Evolutionary conservation across 352 stramenopile genomes (phyloP).

Genomic region (Globisporangium abappressorium): DNA sequence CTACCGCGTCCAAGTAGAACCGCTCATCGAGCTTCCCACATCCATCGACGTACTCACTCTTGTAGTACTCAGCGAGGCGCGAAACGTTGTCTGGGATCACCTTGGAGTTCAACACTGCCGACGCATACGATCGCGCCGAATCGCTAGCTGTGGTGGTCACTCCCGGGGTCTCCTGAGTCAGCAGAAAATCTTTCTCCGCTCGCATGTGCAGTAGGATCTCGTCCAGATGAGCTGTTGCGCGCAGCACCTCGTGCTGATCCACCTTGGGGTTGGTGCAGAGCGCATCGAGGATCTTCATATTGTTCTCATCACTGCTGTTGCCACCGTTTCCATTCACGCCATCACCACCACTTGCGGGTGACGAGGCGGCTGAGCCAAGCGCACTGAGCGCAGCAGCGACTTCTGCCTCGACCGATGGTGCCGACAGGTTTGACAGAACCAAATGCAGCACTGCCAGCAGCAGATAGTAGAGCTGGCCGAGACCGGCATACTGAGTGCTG

Average conservation of each 20-base stretch:
- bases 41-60: constrained; percentile 37
- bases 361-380: constrained; percentile 28
- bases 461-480: constrained; percentile 75
- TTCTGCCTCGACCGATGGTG: constrained; percentile 68
- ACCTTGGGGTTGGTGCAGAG: constrained; percentile 54
- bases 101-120: constrained; percentile 30
- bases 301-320: constrained; percentile 14
- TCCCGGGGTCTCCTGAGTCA: constrained; percentile 2
- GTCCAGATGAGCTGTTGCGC: constrained; percentile 37
- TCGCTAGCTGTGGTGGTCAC: background rate
- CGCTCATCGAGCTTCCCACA: constrained; percentile 61
- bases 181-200: constrained; percentile 23
- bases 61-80: constrained; percentile 36
- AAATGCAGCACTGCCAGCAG: constrained; percentile 73
- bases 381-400: constrained; percentile 75
- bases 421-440: constrained; percentile 37
- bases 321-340: background rate
- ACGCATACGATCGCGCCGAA: constrained; percentile 15
- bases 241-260: constrained; percentile 37
- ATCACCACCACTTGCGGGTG: background rate
- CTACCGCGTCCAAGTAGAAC: constrained; percentile 40
- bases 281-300: constrained; percentile 35
- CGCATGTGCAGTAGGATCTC: constrained; percentile 38
- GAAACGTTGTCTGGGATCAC: constrained; percentile 46
- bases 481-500: constrained; percentile 40